Conservation (phyloP, 1,284 basidiomycete species). For the Sanghuangporus sanghuang region DNA sequence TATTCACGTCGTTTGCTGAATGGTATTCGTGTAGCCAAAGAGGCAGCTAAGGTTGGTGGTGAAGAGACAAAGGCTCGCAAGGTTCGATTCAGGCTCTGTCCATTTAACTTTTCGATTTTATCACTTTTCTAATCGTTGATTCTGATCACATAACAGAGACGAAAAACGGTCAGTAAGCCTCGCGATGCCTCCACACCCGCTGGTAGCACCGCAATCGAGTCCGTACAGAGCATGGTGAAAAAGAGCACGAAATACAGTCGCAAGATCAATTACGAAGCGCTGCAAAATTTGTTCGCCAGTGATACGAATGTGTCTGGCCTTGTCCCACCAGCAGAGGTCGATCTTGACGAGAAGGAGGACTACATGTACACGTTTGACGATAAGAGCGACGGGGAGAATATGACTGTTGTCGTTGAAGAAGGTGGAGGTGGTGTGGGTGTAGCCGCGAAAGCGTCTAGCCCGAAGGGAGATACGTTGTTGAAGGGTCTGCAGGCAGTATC, state of each 20-base stretch:
- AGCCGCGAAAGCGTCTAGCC: conserved; percentile 16
- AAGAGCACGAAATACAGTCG: conserved; percentile 83
- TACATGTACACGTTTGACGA: conserved; percentile 41
- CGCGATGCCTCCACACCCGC: conserved; percentile 69
- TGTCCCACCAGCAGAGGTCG: conserved; percentile 8
- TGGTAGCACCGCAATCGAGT: conserved; percentile 73
- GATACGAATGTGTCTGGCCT: conserved; percentile 20
- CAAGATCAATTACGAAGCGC: conserved; percentile 85
- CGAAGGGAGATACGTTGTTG: conserved; percentile 7
- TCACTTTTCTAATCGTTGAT: background rate
- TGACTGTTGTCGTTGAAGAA: conserved; percentile 42
- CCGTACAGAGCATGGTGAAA: conserved; percentile 74
- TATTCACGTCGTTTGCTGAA: conserved; percentile 35
- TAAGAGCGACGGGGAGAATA: conserved; percentile 45
- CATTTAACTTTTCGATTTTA: conserved; percentile 17
- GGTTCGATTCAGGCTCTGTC: conserved; percentile 50
- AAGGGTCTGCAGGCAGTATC: conserved; percentile 1
- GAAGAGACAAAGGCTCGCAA: conserved; percentile 59
- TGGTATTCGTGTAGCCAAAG: conserved; percentile 53
- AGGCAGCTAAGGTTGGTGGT: conserved; percentile 47
- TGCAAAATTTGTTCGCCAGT: conserved; percentile 70
- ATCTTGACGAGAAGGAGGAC: conserved; percentile 32
- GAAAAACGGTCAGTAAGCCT: conserved; percentile 63
- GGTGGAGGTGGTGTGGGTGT: conserved; percentile 31
- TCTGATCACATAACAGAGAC: conserved; percentile 38